phyloP scores from a whole-genome alignment of 352 stramenopile species.

The Peronospora farinosa region DNA sequence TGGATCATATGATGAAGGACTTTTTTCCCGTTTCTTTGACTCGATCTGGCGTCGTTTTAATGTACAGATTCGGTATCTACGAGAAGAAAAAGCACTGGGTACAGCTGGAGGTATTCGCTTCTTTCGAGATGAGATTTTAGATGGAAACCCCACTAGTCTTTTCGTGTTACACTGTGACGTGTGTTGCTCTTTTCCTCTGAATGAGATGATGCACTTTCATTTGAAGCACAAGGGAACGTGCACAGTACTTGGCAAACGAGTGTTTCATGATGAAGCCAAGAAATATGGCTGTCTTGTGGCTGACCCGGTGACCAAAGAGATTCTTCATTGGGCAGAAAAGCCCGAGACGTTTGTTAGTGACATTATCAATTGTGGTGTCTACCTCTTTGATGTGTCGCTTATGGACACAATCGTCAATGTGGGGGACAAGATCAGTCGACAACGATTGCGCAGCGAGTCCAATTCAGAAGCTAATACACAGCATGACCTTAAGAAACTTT shows the following conservation, averaged over 20 bases:
- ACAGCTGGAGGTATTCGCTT: constrained; percentile 79
- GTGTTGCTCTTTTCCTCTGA: constrained; percentile 83
- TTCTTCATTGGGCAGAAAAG: constrained; percentile 86
- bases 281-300: constrained; percentile 85
- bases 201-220: constrained; percentile 87
- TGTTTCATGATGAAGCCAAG: constrained; percentile 85
- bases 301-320: constrained; percentile 70
- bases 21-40: constrained; percentile 87
- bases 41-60: constrained; percentile 75
- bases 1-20: constrained; percentile 82
- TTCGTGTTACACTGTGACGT: constrained; percentile 86
- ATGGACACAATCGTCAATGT: constrained; percentile 74
- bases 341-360: constrained; percentile 87
- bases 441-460: constrained; percentile 71
- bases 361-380: constrained; percentile 88
- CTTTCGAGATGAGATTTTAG: constrained; percentile 81
- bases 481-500: constrained; percentile 82
- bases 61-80: constrained; percentile 79
- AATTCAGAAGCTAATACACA: constrained; percentile 61
- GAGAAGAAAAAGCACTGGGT: constrained; percentile 72
- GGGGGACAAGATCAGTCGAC: constrained; percentile 73
- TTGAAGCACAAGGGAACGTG: constrained; percentile 62
- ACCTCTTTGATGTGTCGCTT: constrained; percentile 79
- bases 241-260: constrained; percentile 80
- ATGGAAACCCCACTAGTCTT: constrained; percentile 59